Evolutionary conservation across 148 eudicot species (phyloP).

Genomic region (Chenopodium album): DNA sequence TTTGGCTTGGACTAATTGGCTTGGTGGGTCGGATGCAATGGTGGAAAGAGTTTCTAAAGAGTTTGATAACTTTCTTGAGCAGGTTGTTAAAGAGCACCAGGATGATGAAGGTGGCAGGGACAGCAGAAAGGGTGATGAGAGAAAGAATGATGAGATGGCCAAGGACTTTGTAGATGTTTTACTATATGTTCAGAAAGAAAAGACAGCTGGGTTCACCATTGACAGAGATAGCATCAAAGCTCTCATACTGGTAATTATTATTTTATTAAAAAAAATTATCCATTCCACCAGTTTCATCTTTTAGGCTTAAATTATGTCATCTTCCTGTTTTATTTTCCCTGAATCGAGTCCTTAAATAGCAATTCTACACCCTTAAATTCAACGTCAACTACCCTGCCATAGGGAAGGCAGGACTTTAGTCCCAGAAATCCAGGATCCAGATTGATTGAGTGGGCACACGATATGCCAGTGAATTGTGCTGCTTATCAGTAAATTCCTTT

Average conservation of each 20-base stretch:
- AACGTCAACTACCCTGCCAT: background rate
- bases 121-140: background rate
- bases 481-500: too few species aligned
- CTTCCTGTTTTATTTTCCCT: background rate
- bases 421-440: background rate
- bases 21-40: constrained; percentile 48
- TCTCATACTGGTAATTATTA: constrained; percentile 34
- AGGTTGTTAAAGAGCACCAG: constrained; percentile 34
- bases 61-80: constrained; percentile 54
- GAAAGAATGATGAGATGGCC: constrained; percentile 4
- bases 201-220: constrained; percentile 23
- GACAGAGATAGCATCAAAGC: constrained; percentile 48
- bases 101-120: background rate
- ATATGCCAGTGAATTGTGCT: too few species aligned
- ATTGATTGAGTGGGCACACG: background rate
- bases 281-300: background rate
- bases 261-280: too few species aligned
- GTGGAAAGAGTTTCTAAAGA: constrained; percentile 39
- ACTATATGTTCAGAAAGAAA: constrained; percentile 45
- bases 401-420: background rate
- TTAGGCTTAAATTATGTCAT: background rate
- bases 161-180: constrained; percentile 60
- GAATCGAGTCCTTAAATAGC: too few species aligned
- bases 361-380: background rate
- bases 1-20: constrained; percentile 48